Percentiles rank a stretch among this genome's conserved stretches.
Evolutionary conservation across 768 basidiomycete species (phyloP).

Genomic region (Naganishia friedmannii): DNA sequence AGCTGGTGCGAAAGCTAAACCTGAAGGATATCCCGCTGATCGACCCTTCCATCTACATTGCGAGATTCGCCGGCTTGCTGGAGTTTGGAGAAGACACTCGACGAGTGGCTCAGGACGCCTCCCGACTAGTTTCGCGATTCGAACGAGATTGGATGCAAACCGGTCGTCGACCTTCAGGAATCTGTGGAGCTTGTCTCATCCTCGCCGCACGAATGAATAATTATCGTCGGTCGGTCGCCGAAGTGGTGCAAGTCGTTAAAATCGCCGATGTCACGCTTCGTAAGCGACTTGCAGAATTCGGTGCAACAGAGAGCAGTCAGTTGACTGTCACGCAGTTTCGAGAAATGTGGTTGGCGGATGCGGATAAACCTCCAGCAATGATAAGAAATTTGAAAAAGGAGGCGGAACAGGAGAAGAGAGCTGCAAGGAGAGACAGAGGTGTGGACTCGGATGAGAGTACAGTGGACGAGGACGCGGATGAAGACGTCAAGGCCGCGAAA

Average conservation of each 20-base stretch:
- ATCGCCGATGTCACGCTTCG: slow-evolving; percentile 92
- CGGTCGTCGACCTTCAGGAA: slow-evolving; percentile 91
- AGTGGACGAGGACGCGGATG: slow-evolving; percentile 26
- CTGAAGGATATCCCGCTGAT: slow-evolving; percentile 74
- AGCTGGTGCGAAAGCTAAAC: slow-evolving; percentile 82
- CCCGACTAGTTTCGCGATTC: slow-evolving; percentile 88
- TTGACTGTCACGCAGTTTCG: slow-evolving; percentile 79
- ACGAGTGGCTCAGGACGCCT: slow-evolving; percentile 86
- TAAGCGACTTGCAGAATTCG: slow-evolving; percentile 93
- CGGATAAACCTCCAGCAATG: slow-evolving; percentile 41
- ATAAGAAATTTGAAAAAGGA: slow-evolving; percentile 36
- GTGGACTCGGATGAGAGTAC: slow-evolving; percentile 39
- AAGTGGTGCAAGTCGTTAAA: slow-evolving; percentile 98
- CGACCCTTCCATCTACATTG: slow-evolving; percentile 94
- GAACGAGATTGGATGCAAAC: slow-evolving; percentile 96
- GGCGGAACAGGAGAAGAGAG: slow-evolving; percentile 26
- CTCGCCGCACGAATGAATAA: slow-evolving; percentile 99
- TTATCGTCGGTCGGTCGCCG: slow-evolving; percentile 84
- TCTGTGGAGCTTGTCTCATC: slow-evolving; percentile 91
- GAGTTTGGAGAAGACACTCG: slow-evolving; percentile 95
- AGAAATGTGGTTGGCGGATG: slow-evolving; percentile 34
- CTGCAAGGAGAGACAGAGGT: slow-evolving; percentile 22
- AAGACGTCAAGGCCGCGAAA: slow-evolving; percentile 12
- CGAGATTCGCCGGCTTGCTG: slow-evolving; percentile 86
- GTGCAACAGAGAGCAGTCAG: slow-evolving; percentile 76